Evolutionary conservation across 371 early-diverging fungal species (phyloP).

Genomic region (Synchytrium microbalum): DNA sequence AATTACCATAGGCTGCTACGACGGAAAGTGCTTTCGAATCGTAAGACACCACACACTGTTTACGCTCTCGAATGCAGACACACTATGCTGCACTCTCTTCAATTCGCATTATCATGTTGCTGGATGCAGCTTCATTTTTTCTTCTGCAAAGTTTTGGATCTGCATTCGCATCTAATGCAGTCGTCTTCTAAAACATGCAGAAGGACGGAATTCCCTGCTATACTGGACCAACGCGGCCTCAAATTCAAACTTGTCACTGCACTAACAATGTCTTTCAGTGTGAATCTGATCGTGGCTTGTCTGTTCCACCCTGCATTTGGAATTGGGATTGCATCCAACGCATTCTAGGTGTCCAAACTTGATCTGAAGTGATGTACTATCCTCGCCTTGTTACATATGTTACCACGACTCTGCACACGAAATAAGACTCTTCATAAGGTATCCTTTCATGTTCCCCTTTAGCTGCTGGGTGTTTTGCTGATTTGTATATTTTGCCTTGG

Average conservation of each 20-base stretch:
- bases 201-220: neutral
- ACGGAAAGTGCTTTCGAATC: neutral
- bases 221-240: neutral
- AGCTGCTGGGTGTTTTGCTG: too few species aligned
- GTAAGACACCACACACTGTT: neutral
- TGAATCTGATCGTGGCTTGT: neutral
- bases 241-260: neutral
- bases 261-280: neutral
- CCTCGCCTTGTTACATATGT: too few species aligned
- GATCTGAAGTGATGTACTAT: too few species aligned
- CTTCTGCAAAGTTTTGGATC: too few species aligned
- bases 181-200: neutral
- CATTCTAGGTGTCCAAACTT: too few species aligned
- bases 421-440: too few species aligned
- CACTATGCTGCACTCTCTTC: neutral
- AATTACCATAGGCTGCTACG: neutral
- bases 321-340: neutral
- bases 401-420: too few species aligned
- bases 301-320: neutral
- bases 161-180: neutral
- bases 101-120: too few species aligned
- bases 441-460: too few species aligned
- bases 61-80: neutral
- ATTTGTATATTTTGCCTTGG: too few species aligned
- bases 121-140: too few species aligned